Evolutionary conservation across 345 rosid genomes (phyloP).

Genomic region (Bruguiera parviflora): DNA sequence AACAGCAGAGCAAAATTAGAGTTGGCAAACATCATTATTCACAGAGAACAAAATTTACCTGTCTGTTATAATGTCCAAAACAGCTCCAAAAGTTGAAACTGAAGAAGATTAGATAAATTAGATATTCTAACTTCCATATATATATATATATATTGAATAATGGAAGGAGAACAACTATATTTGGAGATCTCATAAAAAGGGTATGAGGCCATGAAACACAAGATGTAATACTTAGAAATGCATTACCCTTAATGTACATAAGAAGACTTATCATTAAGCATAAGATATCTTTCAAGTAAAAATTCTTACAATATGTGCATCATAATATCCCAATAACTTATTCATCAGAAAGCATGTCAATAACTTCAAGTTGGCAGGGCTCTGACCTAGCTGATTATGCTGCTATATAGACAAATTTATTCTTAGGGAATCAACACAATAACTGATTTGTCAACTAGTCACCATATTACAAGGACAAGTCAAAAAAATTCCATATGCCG

Average conservation of each 20-base stretch:
- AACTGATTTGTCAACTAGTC: not conserved
- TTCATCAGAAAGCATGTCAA: not conserved
- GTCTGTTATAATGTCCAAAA: constrained; percentile 94
- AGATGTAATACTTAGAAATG: not conserved
- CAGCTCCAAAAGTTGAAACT: constrained; percentile 98
- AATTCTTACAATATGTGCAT: not conserved
- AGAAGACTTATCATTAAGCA: not conserved
- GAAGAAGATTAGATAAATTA: constrained; percentile 24
- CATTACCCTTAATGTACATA: not conserved
- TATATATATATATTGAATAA: not conserved
- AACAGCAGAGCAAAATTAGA: not conserved
- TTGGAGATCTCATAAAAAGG: too few relatives aligned
- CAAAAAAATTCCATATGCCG: not conserved
- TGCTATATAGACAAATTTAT: not conserved
- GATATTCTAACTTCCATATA: not conserved
- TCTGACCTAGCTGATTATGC: not conserved
- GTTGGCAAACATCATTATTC: not conserved
- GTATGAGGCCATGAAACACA: too few relatives aligned
- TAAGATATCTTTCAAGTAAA: constrained; percentile 3
- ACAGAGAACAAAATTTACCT: constrained; percentile 42
- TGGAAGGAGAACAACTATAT: too few relatives aligned
- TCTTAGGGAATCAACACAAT: too few relatives aligned
- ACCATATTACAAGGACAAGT: not conserved
- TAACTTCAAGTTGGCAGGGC: constrained; percentile 1
- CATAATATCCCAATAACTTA: too few relatives aligned